phyloP scores from a whole-genome alignment of 495 filamentous ascomycete genomes.

The Chlorociboria aeruginascens region DNA sequence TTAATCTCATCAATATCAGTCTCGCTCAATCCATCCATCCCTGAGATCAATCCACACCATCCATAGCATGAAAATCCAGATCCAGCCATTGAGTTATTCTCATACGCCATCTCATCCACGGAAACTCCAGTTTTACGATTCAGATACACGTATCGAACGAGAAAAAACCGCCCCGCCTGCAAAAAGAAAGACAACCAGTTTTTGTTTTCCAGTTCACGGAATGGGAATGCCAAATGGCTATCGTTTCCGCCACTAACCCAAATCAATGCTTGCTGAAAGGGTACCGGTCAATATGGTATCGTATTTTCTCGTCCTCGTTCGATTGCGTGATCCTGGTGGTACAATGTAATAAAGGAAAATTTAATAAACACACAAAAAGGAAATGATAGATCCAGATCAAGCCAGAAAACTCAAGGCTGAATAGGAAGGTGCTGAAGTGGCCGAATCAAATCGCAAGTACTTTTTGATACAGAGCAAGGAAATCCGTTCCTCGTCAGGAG shows the following conservation, averaged over 20 bases:
- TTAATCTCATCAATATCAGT: background rate
- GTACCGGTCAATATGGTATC: constrained; percentile 5
- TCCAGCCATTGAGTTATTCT: background rate
- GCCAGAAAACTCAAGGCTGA: background rate
- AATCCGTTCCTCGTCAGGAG: constrained; percentile 5
- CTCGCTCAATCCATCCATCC: background rate
- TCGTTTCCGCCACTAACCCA: constrained; percentile 4
- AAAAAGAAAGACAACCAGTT: background rate
- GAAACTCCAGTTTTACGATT: background rate
- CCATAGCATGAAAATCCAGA: background rate
- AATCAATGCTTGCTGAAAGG: constrained; percentile 5
- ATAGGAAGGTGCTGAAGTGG: background rate
- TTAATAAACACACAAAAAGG: constrained; percentile 8
- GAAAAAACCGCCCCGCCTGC: background rate
- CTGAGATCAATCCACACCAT: background rate
- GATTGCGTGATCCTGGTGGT: constrained; percentile 15
- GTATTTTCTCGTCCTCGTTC: constrained; percentile 11
- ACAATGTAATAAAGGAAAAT: constrained; percentile 9
- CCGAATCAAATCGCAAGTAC: constrained; percentile 4
- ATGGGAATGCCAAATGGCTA: constrained; percentile 1
- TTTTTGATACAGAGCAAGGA: constrained; percentile 17
- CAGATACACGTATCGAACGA: background rate
- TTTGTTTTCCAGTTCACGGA: constrained; percentile 1
- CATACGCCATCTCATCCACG: background rate
- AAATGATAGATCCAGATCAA: background rate